Conservation (phyloP, 2,329 filamentous ascomycete species). For the Domatiomyces catenatus region DNA sequence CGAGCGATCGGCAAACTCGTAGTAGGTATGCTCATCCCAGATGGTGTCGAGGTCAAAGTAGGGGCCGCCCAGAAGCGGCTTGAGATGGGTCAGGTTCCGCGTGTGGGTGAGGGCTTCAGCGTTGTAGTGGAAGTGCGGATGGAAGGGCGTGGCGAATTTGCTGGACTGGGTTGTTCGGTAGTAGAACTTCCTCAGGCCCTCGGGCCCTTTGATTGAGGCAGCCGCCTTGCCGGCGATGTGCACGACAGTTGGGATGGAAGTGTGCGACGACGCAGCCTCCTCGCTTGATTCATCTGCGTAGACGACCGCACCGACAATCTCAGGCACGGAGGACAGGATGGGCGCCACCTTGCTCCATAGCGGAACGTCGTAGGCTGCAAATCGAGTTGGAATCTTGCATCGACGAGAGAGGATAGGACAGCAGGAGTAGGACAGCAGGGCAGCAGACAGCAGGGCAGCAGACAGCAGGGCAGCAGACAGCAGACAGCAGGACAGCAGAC, state of each 20-base stretch:
- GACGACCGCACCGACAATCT: constrained; percentile 21
- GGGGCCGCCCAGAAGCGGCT: constrained; percentile 46
- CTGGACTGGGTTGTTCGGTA: constrained; percentile 32
- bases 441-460: neutral
- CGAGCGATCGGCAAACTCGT: constrained; percentile 53
- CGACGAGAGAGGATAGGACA: neutral
- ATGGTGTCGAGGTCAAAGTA: constrained; percentile 60
- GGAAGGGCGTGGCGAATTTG: constrained; percentile 37
- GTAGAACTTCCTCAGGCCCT: constrained; percentile 21
- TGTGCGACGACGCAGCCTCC: too few relatives aligned
- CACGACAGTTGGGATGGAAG: constrained; percentile 15
- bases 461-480: too few relatives aligned
- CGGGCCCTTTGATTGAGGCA: constrained; percentile 6
- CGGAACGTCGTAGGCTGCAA: constrained; percentile 14
- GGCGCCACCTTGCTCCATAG: constrained; percentile 5
- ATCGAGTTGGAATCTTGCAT: constrained; percentile 1
- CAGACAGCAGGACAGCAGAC: neutral
- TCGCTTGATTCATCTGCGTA: constrained; percentile 18
- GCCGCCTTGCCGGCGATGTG: constrained; percentile 19
- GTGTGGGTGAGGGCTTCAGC: constrained; percentile 50
- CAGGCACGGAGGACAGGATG: constrained; percentile 12
- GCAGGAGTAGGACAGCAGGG: neutral
- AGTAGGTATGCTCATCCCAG: constrained; percentile 64
- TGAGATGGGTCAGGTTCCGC: constrained; percentile 49
- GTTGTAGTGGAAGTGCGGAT: constrained; percentile 36